Percentiles rank a stretch among this genome's conserved stretches.
Evolutionary conservation across 2,329 filamentous ascomycete species (phyloP).

Genomic region (Podosphaera aphanis): DNA sequence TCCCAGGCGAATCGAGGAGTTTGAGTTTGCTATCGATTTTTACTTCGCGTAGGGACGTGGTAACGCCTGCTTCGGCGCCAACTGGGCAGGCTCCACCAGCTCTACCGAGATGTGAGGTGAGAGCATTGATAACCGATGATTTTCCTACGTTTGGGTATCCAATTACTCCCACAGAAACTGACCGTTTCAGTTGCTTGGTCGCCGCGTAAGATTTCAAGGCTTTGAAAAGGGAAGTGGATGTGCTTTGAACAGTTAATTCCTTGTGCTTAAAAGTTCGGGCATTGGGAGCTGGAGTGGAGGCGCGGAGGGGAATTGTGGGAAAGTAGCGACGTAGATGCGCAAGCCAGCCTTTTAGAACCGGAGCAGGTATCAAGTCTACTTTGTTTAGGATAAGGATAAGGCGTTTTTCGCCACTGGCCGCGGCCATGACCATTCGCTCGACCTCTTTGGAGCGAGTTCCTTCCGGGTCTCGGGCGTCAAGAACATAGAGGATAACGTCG

Average conservation of each 20-base stretch:
- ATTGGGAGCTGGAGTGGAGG: constrained; percentile 59
- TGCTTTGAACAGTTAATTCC: constrained; percentile 66
- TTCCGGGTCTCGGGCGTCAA: constrained; percentile 78
- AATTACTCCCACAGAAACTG: constrained; percentile 77
- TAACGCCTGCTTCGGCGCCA: constrained; percentile 79
- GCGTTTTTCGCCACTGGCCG: constrained; percentile 59
- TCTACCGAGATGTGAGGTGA: constrained; percentile 52
- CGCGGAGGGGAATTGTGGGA: constrained; percentile 72
- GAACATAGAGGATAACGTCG: constrained; percentile 78
- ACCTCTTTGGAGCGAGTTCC: constrained; percentile 78
- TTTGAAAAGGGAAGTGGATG: constrained; percentile 63
- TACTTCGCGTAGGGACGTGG: constrained; percentile 66
- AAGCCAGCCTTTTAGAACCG: constrained; percentile 68
- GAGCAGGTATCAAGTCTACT: constrained; percentile 69
- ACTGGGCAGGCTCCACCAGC: constrained; percentile 57
- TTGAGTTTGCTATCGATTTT: constrained; percentile 91
- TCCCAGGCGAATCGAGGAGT: constrained; percentile 79
- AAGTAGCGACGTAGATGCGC: constrained; percentile 68
- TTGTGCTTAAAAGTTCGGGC: constrained; percentile 84
- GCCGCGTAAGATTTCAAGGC: constrained; percentile 77
- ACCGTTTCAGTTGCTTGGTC: constrained; percentile 62
- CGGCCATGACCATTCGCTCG: constrained; percentile 78
- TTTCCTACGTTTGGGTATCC: constrained; percentile 94
- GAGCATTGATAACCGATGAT: constrained; percentile 85
- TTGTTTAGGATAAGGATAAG: constrained; percentile 88